These are phyloP conservation scores for Paraurostyla sp. DNA, from an alignment of 73 alveolate genomes.

Conservation along the genomic window DNA sequence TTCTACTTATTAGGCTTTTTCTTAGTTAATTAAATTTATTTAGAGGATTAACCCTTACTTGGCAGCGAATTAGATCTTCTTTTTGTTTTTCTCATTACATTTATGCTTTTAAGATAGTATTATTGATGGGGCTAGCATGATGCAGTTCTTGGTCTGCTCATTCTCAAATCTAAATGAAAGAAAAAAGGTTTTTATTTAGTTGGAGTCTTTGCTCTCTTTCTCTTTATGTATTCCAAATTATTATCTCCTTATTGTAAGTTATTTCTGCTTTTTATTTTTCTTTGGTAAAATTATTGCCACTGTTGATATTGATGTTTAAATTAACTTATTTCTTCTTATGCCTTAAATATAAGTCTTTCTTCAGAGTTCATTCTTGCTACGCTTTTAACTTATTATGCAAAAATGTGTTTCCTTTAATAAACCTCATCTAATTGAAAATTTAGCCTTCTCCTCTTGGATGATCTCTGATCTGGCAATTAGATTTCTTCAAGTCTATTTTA, in stretches of 20 bases:
- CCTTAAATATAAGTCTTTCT: conserved; percentile 6
- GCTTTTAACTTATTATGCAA: neutral
- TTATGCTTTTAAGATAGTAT: neutral
- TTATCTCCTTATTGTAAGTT: neutral
- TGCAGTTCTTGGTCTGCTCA: neutral
- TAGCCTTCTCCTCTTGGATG: neutral
- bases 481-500: too few relatives aligned
- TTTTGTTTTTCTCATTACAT: too few relatives aligned
- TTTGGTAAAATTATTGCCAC: conserved; percentile 20
- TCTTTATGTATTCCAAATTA: neutral
- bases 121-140: neutral
- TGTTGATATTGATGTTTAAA: neutral
- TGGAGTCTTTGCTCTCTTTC: conserved; percentile 4
- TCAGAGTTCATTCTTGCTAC: conserved; percentile 4
- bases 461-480: neutral
- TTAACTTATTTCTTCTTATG: neutral
- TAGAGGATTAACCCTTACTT: too few relatives aligned
- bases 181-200: conserved; percentile 15
- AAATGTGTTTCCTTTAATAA: neutral
- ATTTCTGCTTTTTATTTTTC: neutral
- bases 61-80: conserved; percentile 1
- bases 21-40: neutral
- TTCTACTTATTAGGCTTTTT: neutral
- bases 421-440: too few relatives aligned
- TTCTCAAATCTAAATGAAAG: conserved; percentile 10